Evolutionary conservation across 305 asterid genomes (phyloP).

Genomic region (Fraxinus baroniana): DNA sequence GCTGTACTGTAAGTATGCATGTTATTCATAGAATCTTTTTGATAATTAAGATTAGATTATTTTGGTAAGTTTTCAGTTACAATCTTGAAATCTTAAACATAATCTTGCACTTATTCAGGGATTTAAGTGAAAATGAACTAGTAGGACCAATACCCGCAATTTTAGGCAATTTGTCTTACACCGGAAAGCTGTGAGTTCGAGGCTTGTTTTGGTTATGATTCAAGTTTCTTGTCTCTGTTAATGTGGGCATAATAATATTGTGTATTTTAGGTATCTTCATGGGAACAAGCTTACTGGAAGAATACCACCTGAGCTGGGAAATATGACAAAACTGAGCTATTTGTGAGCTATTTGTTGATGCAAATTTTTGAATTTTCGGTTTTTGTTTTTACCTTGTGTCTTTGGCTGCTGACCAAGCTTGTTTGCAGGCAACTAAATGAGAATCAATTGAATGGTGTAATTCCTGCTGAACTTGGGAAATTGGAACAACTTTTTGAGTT

Average conservation of each 20-base stretch:
- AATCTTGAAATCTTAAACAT: neutral
- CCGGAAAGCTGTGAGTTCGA: slow-evolving; percentile 84
- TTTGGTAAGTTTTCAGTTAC: neutral
- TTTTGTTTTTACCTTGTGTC: neutral
- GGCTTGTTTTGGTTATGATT: neutral
- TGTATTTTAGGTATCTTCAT: slow-evolving; percentile 70
- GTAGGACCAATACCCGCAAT: slow-evolving; percentile 87
- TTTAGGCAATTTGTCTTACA: slow-evolving; percentile 90
- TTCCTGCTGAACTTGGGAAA: slow-evolving; percentile 89
- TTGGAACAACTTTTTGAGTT: slow-evolving; percentile 90
- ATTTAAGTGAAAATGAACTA: slow-evolving; percentile 86
- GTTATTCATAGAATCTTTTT: neutral
- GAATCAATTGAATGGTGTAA: slow-evolving; percentile 69
- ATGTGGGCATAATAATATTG: neutral
- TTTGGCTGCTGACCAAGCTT: slow-evolving; percentile 15
- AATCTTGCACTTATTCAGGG: slow-evolving; percentile 47
- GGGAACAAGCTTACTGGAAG: slow-evolving; percentile 90
- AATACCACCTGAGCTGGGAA: slow-evolving; percentile 90
- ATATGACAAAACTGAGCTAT: slow-evolving; percentile 90
- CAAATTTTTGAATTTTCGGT: neutral
- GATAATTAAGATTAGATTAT: neutral
- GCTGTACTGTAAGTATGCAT: slow-evolving; percentile 82
- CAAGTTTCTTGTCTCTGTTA: neutral
- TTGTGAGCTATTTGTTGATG: slow-evolving; percentile 46
- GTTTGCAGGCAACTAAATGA: slow-evolving; percentile 82